These are phyloP conservation scores for Chloranthus sessilifolius DNA, from an alignment of 164 flowering plant species.

Conservation along the genomic window DNA sequence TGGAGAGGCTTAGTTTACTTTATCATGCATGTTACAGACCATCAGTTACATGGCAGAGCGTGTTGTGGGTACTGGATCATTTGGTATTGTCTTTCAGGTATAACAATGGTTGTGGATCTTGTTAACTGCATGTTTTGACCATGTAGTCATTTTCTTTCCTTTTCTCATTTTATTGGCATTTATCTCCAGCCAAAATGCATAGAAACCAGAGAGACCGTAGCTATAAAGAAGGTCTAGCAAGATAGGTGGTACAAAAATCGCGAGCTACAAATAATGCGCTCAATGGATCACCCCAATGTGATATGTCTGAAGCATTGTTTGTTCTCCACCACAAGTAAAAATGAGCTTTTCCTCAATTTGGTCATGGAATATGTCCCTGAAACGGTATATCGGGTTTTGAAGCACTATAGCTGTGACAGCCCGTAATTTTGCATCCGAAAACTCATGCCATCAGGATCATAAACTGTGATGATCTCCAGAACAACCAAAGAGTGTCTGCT, in stretches of 20 bases:
- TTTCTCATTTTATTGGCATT: too few relatives aligned
- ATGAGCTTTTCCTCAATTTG: constrained; percentile 78
- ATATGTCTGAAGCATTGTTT: constrained; percentile 78
- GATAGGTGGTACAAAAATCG: constrained; percentile 87
- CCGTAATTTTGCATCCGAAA: too few relatives aligned
- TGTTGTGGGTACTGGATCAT: constrained; percentile 87
- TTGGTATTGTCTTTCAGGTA: constrained; percentile 91
- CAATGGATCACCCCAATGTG: constrained; percentile 88
- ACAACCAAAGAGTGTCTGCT: too few relatives aligned
- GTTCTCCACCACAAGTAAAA: constrained; percentile 75
- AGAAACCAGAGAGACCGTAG: constrained; percentile 81
- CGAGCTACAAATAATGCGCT: constrained; percentile 81
- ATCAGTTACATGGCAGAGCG: constrained; percentile 96
- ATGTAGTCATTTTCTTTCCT: too few relatives aligned
- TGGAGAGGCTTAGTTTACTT: not conserved
- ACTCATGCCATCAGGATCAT: too few relatives aligned
- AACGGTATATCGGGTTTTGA: constrained; percentile 62
- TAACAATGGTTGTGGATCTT: too few relatives aligned
- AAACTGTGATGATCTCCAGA: too few relatives aligned
- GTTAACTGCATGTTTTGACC: too few relatives aligned
- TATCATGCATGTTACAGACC: too few relatives aligned
- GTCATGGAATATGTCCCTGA: constrained; percentile 95
- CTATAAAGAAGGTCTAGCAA: constrained; percentile 85
- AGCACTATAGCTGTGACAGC: constrained; percentile 66
- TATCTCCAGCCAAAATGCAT: constrained; percentile 71